Percentiles rank a stretch among this genome's conserved stretches.
Conservation (phyloP, 441 rosid species). For the Aquilaria agallochum region DNA sequence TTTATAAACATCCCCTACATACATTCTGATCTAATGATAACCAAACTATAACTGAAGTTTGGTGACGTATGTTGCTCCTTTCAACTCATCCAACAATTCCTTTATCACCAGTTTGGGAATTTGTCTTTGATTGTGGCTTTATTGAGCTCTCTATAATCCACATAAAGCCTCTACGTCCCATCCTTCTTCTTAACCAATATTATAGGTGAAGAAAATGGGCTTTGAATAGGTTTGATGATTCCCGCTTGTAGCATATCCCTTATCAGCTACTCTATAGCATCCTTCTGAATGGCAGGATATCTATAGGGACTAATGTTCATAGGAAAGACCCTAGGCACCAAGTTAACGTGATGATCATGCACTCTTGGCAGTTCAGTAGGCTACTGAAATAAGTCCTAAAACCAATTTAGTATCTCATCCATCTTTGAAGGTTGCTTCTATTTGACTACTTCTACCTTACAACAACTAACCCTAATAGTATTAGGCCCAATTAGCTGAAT, state of each 20-base stretch:
- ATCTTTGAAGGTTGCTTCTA: no score
- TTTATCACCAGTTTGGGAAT: neutral
- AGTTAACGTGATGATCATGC: no score
- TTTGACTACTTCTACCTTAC: no score
- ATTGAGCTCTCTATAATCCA: neutral
- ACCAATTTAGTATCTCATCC: no score
- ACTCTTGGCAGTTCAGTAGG: no score
- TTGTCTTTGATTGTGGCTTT: neutral
- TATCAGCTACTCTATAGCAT: neutral
- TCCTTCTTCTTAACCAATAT: neutral
- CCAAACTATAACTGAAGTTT: constrained; percentile 6
- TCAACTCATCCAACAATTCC: constrained; percentile 1
- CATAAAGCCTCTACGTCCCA: no score
- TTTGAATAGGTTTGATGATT: neutral
- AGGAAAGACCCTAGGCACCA: no score
- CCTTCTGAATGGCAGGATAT: neutral
- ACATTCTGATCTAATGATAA: constrained; percentile 3
- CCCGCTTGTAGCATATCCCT: neutral
- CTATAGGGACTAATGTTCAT: no score
- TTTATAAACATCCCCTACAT: neutral
- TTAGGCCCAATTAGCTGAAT: no score
- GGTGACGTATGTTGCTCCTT: neutral
- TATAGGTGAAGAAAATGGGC: neutral
- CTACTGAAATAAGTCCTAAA: no score
- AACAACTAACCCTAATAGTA: no score